Base-by-base conservation (phyloP, 106 monocot species). In the Acorus calamus region DNA sequence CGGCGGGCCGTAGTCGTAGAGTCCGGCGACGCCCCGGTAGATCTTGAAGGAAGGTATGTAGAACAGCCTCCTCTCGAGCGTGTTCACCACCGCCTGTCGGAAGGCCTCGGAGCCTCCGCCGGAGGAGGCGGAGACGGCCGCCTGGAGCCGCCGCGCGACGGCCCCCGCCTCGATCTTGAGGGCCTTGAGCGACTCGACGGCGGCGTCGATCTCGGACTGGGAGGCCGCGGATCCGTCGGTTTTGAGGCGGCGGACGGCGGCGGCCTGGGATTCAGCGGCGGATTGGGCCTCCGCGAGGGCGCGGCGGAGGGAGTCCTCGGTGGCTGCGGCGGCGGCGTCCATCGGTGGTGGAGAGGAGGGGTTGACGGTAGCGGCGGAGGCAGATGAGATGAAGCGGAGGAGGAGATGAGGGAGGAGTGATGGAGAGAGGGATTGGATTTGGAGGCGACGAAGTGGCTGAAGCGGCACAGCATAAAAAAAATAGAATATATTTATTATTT, bases 21-120 rank as follows among this genome's bases (percentile, higher is more conserved):
- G 60, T 9, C 96, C 96, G 3, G 91, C 91, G 7, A 91, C 84
- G 7, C 91, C 96, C n/a, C 91, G 73, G 56, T 91, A 98, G 80
- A 98, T 91, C 87, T 98, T 81, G 57, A 98, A 98, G 2, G 96
- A 91, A 1, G 91, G 91, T 9, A 83, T 78, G 57, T 85, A 98
- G 61, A 98, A 98, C 43, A 88, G 68, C 74, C 83, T 79, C 80
- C 87, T 76, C 73, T 91, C 91, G 7, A 91, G 72, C 28, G 91
- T 88, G 62, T 91, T 98, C 52, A 74, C 81, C 60, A 91, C 87
- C 4, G 74, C 57, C 72, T 77, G 76, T 42, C 91, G 72, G 14
- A 87, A 72, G 50, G 80, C 80, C 60, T 87, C 65, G 44, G 67
- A 65, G 42, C 45, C 69, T 6, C 65, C 61, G 5, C 56, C 72